These are phyloP conservation scores for Amphirosellinia nigrospora DNA, from an alignment of 495 filamentous ascomycete species.

Conservation along the genomic window DNA sequence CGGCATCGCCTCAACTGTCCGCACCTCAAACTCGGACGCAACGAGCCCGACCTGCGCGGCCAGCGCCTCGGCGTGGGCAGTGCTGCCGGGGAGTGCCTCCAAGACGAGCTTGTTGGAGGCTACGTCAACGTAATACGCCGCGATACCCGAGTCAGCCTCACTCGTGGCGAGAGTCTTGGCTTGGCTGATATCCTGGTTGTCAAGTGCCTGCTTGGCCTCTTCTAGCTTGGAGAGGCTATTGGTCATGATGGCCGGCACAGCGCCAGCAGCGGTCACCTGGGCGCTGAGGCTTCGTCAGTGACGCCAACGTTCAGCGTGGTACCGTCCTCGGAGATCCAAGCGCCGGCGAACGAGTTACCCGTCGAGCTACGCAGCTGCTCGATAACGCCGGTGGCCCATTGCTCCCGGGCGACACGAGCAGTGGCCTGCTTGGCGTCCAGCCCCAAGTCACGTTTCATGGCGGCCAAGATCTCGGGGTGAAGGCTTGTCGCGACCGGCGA, in stretches of 20 bases:
- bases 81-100: constrained; percentile 34
- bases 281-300: constrained; percentile 33
- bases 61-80: constrained; percentile 34
- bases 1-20: constrained; percentile 31
- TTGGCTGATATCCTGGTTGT: constrained; percentile 36
- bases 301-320: constrained; percentile 32
- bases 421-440: constrained; percentile 34
- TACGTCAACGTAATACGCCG: constrained; percentile 38
- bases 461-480: constrained; percentile 37
- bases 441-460: constrained; percentile 40
- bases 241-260: constrained; percentile 32
- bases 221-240: constrained; percentile 38
- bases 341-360: constrained; percentile 34
- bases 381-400: constrained; percentile 31
- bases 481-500: constrained; percentile 32
- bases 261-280: constrained; percentile 35
- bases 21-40: constrained; percentile 36
- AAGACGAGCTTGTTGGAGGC: constrained; percentile 37
- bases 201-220: constrained; percentile 34
- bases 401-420: constrained; percentile 35
- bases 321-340: constrained; percentile 38
- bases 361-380: constrained; percentile 34
- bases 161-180: constrained; percentile 32
- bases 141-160: constrained; percentile 29
- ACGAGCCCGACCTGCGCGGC: constrained; percentile 34